Evolutionary conservation across 108 stramenopile species (phyloP), one percentile per base, ranked within the genome.

Genomic region (Epipyxis sp.): DNA sequence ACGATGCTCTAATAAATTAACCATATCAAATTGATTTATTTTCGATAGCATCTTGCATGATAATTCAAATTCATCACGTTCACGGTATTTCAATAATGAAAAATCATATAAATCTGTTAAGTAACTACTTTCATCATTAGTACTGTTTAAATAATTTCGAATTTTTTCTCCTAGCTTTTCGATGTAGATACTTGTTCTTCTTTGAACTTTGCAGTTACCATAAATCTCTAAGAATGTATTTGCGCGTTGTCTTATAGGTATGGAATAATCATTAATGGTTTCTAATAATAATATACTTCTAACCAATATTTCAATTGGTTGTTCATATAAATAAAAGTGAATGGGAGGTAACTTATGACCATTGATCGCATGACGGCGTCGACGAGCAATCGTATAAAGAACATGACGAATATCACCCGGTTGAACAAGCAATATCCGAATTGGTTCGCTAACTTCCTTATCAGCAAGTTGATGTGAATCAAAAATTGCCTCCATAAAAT

Each of bases 201-300:
- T 85, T 62, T 87, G 83, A 10, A 90, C 58, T 2, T 77, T 13
- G 43, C 59, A 45, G 59, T 91, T 90, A 27, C 91, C 91, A 59
- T 83, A 89, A n/a, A 89, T 74, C 67, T 91, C 91, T 44, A 91
- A 82, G 59, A 86, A 89, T 0, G 78, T 46, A 59, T 54, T 76
- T n/a, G 79, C 85, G 1, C 89, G 83, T 78, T 88, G 88, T n/a
- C 84, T 78, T 27, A 90, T 62, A 0, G 91, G 91, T 35, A 89
- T 42, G 58, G 80, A 77, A 85, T 84, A 87, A 74, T 91, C 91
- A 2, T 65, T 69, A 0, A 86, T 65, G 42, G 86, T 67, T 13
- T 59, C 40, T 30, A 91, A 59, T 29, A 90, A 83, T 0, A 90
- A 69, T 0, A 91, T 44, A 61, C 89, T 82, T 32, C 91, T 87